Conservation (phyloP, 2,329 filamentous ascomycete genomes). For the Hypoxylon sp. region DNA sequence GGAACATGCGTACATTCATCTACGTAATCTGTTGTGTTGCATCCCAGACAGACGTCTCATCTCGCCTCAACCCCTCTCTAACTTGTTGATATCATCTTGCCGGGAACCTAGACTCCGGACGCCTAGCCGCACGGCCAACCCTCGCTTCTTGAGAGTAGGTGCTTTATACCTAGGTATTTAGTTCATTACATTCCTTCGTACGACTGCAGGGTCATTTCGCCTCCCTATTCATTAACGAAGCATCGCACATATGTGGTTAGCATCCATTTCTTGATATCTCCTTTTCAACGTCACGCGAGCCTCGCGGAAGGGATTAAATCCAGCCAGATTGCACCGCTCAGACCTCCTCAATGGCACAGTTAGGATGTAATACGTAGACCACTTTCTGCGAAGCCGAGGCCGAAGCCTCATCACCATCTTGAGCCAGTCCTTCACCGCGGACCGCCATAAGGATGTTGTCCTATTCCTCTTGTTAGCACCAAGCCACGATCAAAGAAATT, state of each 20-base stretch:
- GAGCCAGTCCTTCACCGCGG: conserved; percentile 71
- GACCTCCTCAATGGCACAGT: conserved; percentile 83
- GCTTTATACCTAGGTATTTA: background rate
- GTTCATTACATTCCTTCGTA: conserved; percentile 20
- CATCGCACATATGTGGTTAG: background rate
- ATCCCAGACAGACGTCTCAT: background rate
- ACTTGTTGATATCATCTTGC: conserved; percentile 10
- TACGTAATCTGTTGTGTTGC: background rate
- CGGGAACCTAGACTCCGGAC: conserved; percentile 14
- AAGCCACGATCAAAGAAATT: background rate
- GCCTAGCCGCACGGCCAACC: background rate
- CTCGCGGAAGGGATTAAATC: background rate
- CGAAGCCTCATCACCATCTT: conserved; percentile 59
- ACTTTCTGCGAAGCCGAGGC: conserved; percentile 64
- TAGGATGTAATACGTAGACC: conserved; percentile 93
- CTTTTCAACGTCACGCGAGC: background rate
- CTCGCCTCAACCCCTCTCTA: conserved; percentile 3
- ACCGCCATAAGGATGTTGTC: conserved; percentile 92
- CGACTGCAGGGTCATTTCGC: background rate
- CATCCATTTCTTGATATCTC: background rate
- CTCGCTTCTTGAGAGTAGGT: background rate
- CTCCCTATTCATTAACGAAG: background rate
- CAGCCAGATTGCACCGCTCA: conserved; percentile 8
- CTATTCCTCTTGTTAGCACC: conserved; percentile 57
- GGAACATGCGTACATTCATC: background rate